Base-by-base conservation (phyloP, 257 asterid genomes). In the Prunella vulgaris region DNA sequence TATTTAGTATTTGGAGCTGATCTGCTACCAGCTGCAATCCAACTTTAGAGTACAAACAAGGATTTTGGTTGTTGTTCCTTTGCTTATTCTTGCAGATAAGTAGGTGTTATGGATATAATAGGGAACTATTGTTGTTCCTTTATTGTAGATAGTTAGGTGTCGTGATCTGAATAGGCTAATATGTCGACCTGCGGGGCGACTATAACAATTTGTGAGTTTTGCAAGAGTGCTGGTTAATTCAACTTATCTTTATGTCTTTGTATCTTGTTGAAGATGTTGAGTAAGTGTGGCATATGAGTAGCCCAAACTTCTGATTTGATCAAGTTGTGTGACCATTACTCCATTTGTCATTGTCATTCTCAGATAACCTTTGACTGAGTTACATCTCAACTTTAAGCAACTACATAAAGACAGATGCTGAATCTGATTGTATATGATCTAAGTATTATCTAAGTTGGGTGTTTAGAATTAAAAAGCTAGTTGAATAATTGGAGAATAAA, bases 201-300 rank as follows among this genome's bases (percentile, higher is more conserved):
- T 24, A 14, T 22, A 63, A 2, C 52, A 0, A 22, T 60, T 42
- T 51, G 10, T 48, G 49, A 15, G 49, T 30, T 37, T 61, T 10
- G 40, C 10, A 18, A 38, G 30, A 14, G n/a, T 62, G 60, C 20
- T 32, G 61, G 60, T 10, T 32, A 46, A 59, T 68, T 14, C 22
- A 37, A 64, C 40, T 71, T 21, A 15, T 42, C 21, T 28, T 20
- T 42, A 6, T 33, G 44, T 61, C 60, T 24, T 20, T 64, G 66
- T 68, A 58, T 69, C 76, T 42, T 77, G 51, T 35, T 74, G 21
- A 25, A 67, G 73, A 60, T 68, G 72, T 76, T 68, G 72, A 68
- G 73, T 75, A 49, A 27, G 28, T 53, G 35, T 57, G 51, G 71
- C 42, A 25, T 33, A 44, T 67, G 73, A 72, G 76, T 77, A 70